Evolutionary conservation across 2,329 filamentous ascomycete species (phyloP).

Genomic region (Trichoderma asperellum): DNA sequence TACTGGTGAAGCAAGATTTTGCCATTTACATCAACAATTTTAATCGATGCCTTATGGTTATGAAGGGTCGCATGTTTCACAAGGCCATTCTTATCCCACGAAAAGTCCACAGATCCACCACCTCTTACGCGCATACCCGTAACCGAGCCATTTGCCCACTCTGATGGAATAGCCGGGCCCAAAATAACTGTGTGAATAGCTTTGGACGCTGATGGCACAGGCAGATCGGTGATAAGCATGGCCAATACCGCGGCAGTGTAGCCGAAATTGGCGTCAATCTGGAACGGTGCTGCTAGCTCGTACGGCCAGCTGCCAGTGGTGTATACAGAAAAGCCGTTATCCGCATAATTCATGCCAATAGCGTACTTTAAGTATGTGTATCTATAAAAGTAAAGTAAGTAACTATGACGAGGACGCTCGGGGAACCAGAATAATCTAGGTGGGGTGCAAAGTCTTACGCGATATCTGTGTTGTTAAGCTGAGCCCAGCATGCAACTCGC

Average conservation of each 20-base stretch:
- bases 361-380: slow-evolving; percentile 55
- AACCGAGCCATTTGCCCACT: slow-evolving; percentile 51
- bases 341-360: slow-evolving; percentile 54
- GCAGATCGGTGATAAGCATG: slow-evolving; percentile 57
- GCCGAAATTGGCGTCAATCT: slow-evolving; percentile 64
- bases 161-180: slow-evolving; percentile 52
- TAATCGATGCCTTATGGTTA: slow-evolving; percentile 12
- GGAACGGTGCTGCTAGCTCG: slow-evolving; percentile 52
- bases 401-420: neutral
- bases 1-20: slow-evolving; percentile 23
- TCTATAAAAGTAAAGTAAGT: slow-evolving; percentile 33
- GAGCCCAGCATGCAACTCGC: slow-evolving; percentile 60
- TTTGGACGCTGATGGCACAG: slow-evolving; percentile 34
- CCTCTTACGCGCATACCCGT: slow-evolving; percentile 50
- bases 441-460: neutral
- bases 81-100: slow-evolving; percentile 44
- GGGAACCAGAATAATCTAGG: neutral
- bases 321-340: slow-evolving; percentile 58
- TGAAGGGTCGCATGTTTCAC: slow-evolving; percentile 25
- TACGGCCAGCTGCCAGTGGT: slow-evolving; percentile 28
- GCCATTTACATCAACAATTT: slow-evolving; percentile 27
- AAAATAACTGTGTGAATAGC: slow-evolving; percentile 46
- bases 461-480: slow-evolving; percentile 53
- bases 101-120: slow-evolving; percentile 49
- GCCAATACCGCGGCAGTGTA: slow-evolving; percentile 52